Base-by-base conservation (phyloP, 306 rosid species). In the Quercus aquifolioides region DNA sequence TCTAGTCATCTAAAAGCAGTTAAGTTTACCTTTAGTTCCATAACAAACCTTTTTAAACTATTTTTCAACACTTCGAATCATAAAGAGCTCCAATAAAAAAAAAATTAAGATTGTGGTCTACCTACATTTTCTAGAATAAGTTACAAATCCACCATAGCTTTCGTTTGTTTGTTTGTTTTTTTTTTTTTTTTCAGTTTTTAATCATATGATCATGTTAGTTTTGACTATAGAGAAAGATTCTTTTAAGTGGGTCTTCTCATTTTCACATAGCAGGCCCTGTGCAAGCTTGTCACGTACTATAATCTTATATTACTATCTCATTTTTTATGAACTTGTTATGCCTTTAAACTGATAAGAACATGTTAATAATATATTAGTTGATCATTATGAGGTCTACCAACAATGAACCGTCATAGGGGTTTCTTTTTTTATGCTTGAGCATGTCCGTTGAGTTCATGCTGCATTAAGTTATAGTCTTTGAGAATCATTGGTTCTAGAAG, bases 211-310 rank as follows among this genome's bases (percentile, higher is more conserved):
- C 83, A 76, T 78, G 86, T 35, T 79, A 73, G 79, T 69, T 49
- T 87, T 87, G 85, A 85, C 91, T 81, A 78, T 46, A 49, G 77
- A 35, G 55, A 26, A 69, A 79, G 82, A 57, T 69, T 77, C 84
- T 76, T 77, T 75, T 63, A 46, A 31, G 89, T 81, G 86, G 90
- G 86, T 77, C 85, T 78, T 74, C 74, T 55, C 52, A 77, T 51
- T 78, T 23, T 69, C 58, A 64, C 74, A 46, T 38, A 28, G 69
- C 62, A 69, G 69, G 69, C 81, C 86, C 52, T 51, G 64, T 87
- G 80, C 85, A 89, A 88, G 93, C 87, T 83, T 81, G 2, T 73
- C 91, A 83, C 90, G 90, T 85, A 83, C 77, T 84, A 41, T 41
- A 71, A 65, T 71, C 79, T 68, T 71, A 87, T 55, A 78, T 69